Evolutionary conservation across 331 rosid genomes (phyloP), one percentile per base, ranked within the genome.

Genomic region (Quercus lobata): DNA sequence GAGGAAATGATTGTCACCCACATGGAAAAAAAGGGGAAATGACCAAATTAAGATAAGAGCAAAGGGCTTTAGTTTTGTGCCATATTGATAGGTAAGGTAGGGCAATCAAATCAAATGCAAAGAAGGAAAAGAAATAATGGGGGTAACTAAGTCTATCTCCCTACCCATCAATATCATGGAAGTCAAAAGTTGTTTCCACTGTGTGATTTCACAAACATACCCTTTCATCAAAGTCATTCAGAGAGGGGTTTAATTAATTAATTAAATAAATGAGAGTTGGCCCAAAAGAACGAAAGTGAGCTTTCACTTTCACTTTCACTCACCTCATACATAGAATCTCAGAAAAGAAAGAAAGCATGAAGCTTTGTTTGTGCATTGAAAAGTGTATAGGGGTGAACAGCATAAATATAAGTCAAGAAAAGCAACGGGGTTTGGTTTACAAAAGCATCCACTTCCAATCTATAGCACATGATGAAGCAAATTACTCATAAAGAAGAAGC

Each of bases 141-240:
- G n/a, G n/a, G n/a, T n/a, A n/a, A 53, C 44, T 41, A 41, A 41
- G 46, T 41, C 46, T 41, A 41, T 41, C 12, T 58, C 74, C 69
- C 68, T 30, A 65, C 72, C 78, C 32, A 57, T 22, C 62, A 53
- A 41, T 41, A 79, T 46, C 57, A 57, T 73, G 83, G 73, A 77
- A 76, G 76, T 70, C 83, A 81, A 85, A 88, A 86, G 83, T 70
- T 65, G 73, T 34, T 80, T 72, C 79, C 81, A n/a, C n/a, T 69
- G 85, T 32, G 3, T 74, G 76, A 69, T 60, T 76, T 81, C 66
- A 46, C 81, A 71, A 74, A 60, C 76, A 76, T 37, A 66, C 74
- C 74, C 79, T 69, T 52, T 14, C 19, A 72, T 76, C 18, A 46
- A 78, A 80, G 84, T 70, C 57, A 27, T 37, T 76, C 71, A 54